Percentiles rank a stretch among this genome's conserved stretches.
Conservation (phyloP, 805 yeast species). For the Yamadazyma akitaensis region DNA sequence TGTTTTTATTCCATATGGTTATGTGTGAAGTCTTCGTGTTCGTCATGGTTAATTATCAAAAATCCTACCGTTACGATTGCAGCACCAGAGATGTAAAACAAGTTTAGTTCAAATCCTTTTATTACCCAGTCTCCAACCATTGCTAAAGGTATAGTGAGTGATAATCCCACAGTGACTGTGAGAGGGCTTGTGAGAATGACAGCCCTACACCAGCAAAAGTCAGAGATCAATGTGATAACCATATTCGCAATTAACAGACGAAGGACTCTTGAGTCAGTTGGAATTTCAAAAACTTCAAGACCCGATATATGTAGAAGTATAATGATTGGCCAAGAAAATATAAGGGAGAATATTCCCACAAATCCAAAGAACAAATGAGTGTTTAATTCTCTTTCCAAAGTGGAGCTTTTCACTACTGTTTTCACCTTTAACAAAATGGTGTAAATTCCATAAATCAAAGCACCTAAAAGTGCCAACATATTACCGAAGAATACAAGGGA, state of each 20-base stretch:
- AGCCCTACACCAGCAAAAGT: constrained; percentile 94
- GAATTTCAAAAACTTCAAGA: constrained; percentile 70
- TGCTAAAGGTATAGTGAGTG: constrained; percentile 91
- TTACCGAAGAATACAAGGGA: constrained; percentile 59
- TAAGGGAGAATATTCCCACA: constrained; percentile 80
- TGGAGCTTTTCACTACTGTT: constrained; percentile 42
- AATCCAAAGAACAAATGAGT: constrained; percentile 91
- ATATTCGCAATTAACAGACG: constrained; percentile 62
- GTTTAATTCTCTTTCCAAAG: constrained; percentile 71
- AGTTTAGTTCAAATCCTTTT: constrained; percentile 59
- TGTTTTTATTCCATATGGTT: constrained; percentile 5
- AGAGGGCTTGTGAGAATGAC: constrained; percentile 90
- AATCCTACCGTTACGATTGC: constrained; percentile 76
- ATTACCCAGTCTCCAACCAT: constrained; percentile 85
- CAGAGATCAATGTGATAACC: constrained; percentile 77
- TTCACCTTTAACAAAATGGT: constrained; percentile 76
- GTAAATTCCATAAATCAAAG: constrained; percentile 87
- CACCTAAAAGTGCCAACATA: constrained; percentile 75
- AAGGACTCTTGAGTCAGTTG: constrained; percentile 51
- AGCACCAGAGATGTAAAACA: constrained; percentile 76
- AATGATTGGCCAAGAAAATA: constrained; percentile 80
- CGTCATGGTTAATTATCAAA: constrained; percentile 76
- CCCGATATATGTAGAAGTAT: constrained; percentile 60
- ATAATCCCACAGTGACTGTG: constrained; percentile 92
- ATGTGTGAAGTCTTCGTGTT: constrained; percentile 52